Base-by-base conservation (phyloP, 2,329 filamentous ascomycete species). In the Monilinia aucupariae region DNA sequence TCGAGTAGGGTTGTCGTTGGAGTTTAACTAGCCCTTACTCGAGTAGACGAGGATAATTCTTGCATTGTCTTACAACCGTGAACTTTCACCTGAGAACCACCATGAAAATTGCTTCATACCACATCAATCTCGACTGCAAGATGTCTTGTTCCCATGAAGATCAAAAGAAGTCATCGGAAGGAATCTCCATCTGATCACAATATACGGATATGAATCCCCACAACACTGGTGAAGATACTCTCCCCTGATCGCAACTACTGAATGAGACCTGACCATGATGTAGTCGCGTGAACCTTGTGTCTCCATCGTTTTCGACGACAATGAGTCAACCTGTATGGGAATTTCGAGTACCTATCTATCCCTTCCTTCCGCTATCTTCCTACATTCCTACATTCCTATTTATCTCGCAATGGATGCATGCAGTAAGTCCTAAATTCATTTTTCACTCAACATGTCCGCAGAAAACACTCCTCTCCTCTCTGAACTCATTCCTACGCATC, bases 251-350 rank as follows among this genome's bases (percentile, higher is more conserved):
- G 27, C n/a, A 34, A 25, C 43, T 12, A 47, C 54, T 47, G 20
- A 15, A 34, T 20, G 27, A 47, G n/a, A 25, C 27, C 34, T 12
- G 20, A 47, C 34, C 54, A 58, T 47, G 54, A 58, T 47, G 15
- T 47, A 58, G 54, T 47, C 54, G 27, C 54, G 54, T 58, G 54
- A 58, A 47, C 27, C 32, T 58, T 34, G 39, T 47, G 34, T 58
- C 41, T 47, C 54, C n/a, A 32, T 58, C 41, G 2, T 34, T 58
- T 34, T 58, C 30, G 25, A 34, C 30, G 32, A 4, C 8, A 58
- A 27, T 6, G n/a, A 45, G 32, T 34, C 13, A 56, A 34, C 15
- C 12, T 13, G 41, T 3, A 55, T 22, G 27, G 13, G 27, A 45
- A 15, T 22, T 25, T 0, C 13, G 20, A 8, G 47, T 48, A 22